Evolutionary conservation across 129 eudicot genomes (phyloP).

Genomic region (Escallonia herrerae): DNA sequence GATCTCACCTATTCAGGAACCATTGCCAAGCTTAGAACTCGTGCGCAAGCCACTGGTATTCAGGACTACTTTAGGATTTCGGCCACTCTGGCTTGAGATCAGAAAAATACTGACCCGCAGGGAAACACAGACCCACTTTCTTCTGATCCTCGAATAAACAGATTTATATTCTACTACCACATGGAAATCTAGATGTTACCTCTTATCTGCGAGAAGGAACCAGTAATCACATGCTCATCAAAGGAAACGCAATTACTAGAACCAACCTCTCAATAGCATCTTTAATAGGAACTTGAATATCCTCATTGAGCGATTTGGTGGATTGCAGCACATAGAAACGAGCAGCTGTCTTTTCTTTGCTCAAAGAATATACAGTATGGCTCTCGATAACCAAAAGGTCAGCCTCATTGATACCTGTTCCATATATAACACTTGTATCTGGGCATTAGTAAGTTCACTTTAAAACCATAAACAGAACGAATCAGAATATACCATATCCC

Average conservation of each 20-base stretch:
- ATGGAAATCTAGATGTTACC: background rate
- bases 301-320: background rate
- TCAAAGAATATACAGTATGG: constrained; percentile 14
- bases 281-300: constrained; percentile 6
- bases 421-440: background rate
- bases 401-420: constrained; percentile 8
- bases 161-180: background rate
- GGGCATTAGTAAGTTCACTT: too few species aligned
- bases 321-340: constrained; percentile 5
- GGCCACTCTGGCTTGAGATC: background rate
- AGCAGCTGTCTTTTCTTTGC: constrained; percentile 11
- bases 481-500: too few species aligned
- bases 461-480: too few species aligned
- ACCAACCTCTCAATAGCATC: constrained; percentile 11
- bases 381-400: constrained; percentile 8
- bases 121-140: background rate
- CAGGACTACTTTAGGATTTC: too few species aligned
- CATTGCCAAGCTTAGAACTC: too few species aligned
- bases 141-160: background rate
- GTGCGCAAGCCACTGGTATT: too few species aligned
- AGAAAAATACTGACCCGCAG: background rate
- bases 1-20: too few species aligned
- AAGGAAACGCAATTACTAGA: background rate
- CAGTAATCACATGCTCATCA: background rate
- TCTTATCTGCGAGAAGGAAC: background rate